Percentiles rank a stretch among this genome's conserved stretches.
phyloP scores from a whole-genome alignment of 331 rosid genomes.

The Prunus yedoensis region DNA sequence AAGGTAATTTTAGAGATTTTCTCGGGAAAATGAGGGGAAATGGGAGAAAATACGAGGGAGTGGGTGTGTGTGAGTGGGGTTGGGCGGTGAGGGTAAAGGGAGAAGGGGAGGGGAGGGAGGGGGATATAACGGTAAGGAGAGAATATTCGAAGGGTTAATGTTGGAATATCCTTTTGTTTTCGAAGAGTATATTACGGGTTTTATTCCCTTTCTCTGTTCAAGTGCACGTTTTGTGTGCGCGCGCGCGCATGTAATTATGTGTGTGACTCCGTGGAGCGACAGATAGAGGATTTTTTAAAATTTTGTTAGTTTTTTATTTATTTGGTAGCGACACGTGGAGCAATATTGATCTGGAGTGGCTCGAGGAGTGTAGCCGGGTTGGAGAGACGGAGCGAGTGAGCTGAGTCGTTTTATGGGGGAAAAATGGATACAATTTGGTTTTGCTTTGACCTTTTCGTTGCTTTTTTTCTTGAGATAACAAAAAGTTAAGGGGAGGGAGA shows the following conservation, averaged over 20 bases:
- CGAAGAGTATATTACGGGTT: slow-evolving; percentile 60
- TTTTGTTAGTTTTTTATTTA: too few species aligned
- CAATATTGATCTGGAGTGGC: neutral
- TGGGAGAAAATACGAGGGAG: neutral
- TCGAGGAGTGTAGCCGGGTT: neutral
- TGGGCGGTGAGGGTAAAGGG: neutral
- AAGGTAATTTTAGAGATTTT: neutral
- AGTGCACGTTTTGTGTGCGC: neutral
- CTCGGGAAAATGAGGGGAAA: slow-evolving; percentile 3
- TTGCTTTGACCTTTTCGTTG: too few species aligned
- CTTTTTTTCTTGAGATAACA: too few species aligned
- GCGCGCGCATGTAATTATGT: neutral
- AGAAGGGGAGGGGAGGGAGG: neutral
- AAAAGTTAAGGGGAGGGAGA: too few species aligned
- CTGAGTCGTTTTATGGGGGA: too few species aligned
- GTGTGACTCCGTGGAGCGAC: neutral
- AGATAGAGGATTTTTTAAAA: neutral
- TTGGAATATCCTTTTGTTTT: slow-evolving; percentile 73
- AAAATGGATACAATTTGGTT: too few species aligned
- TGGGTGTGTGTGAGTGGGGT: neutral
- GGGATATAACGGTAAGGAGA: slow-evolving; percentile 57
- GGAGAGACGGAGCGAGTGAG: too few species aligned
- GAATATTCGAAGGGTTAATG: slow-evolving; percentile 79
- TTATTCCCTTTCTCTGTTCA: slow-evolving; percentile 35
- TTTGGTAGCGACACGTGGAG: too few species aligned